Evolutionary conservation across 768 basidiomycete genomes (phyloP), one percentile per base, ranked within the genome.

Genomic region (Rhizopogon rudus): DNA sequence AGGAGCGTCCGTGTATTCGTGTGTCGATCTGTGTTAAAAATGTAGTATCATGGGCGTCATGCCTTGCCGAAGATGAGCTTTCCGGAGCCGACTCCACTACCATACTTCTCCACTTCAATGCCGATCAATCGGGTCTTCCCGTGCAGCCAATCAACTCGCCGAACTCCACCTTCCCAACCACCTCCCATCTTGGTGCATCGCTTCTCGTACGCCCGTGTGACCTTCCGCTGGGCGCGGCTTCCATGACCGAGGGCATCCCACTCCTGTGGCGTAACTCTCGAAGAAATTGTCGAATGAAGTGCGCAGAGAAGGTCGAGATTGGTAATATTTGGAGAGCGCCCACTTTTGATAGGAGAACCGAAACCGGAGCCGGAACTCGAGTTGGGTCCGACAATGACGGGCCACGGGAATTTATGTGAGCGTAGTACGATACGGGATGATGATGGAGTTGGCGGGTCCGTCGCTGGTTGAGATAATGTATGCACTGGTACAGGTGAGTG

Each of bases 111-210:
- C 56, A 84, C 75, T 62, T 86, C 83, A 57, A 88, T 75, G 25
- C 86, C 86, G 33, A 82, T 73, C 39, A 88, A 64, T 44, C 74
- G 70, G 33, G 81, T 84, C 63, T 83, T 86, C 33, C 78, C 75
- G 17, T 81, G 81, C 44, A 88, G 72, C 77, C 81, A 87, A 69
- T 88, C 86, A 13, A 87, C 66, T 49, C 86, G 71, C 44, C 83
- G 76, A 29, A 88, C 82, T n/a, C 86, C 86, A 17, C 76, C 76
- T 28, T 85, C 83, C 84, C 84, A 86, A 12, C 82, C 84, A 2
- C 81, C 84, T 28, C 83, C 84, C 84, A 80, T 76, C 60, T 73
- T 75, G 53, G 73, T 70, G 56, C 86, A 88, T 33, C 87, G 73
- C 58, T 76, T 75, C 65, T 87, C 81, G 61, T 87, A 88, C 35